These are phyloP conservation scores for Suillus occidentalis DNA, from an alignment of 768 basidiomycete species.

Conservation along the genomic window DNA sequence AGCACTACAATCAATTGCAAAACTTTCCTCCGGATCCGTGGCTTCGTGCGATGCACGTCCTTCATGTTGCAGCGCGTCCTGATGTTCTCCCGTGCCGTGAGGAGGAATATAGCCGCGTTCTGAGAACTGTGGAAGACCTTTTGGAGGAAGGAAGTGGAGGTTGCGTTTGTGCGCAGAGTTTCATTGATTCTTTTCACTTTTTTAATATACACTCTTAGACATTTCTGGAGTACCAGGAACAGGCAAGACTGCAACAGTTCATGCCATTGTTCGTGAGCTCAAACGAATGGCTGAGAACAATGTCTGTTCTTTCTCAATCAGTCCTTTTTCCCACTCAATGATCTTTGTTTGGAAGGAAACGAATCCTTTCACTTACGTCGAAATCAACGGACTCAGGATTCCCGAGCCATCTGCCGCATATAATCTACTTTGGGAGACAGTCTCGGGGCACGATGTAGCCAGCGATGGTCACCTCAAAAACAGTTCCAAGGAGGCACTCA, in stretches of 20 bases:
- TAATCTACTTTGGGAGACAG: conserved; percentile 85
- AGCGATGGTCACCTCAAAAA: conserved; percentile 64
- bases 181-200: conserved; percentile 8
- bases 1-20: conserved; percentile 40
- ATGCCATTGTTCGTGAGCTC: conserved; percentile 86
- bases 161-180: conserved; percentile 74
- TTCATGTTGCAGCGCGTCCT: conserved; percentile 93
- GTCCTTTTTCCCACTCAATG: background rate
- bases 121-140: conserved; percentile 77
- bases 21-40: conserved; percentile 75
- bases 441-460: conserved; percentile 75
- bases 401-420: conserved; percentile 94
- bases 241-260: conserved; percentile 97
- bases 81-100: conserved; percentile 88
- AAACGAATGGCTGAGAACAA: conserved; percentile 84
- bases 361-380: conserved; percentile 93
- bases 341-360: conserved; percentile 60
- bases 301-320: conserved; percentile 41
- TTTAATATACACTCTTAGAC: conserved; percentile 46
- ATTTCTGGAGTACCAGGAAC: conserved; percentile 99
- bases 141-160: conserved; percentile 93
- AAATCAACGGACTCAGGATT: conserved; percentile 94
- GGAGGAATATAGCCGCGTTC: conserved; percentile 75
- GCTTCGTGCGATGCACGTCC: conserved; percentile 82
- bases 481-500: conserved; percentile 80